Evolutionary conservation across 23 red algal genomes (phyloP), one percentile per base, ranked within the genome.

Genomic region (Pyropia yezoensis): DNA sequence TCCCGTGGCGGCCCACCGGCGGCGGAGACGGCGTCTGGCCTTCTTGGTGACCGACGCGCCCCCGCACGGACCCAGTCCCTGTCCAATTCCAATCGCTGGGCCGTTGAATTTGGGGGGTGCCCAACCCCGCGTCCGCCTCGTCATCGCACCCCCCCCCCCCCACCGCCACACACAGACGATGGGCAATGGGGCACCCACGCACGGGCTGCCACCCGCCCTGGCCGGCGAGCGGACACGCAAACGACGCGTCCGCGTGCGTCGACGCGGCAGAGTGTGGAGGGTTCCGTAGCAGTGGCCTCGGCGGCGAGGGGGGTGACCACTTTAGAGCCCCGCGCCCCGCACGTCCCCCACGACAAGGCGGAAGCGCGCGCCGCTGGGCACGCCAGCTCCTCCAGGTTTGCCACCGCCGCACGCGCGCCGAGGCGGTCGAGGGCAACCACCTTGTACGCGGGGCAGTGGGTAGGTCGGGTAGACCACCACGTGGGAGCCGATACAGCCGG

Each of bases 401-500:
- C 72, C 63, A 75, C 33, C 7, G 93, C 79, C 8, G 85, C 79
- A 66, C 93, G 90, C 54, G 90, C 90, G 56, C 90, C 93, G 14
- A 90, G 74, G 47, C 86, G 90, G 79, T 97, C 93, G 17, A 90
- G 59, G 7, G 88, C 87, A 23, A 89, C 75, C 26, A 97, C 66
- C 6, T 59, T 56, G 33, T 85, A 86, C 20, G 85, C 50, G 1
- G 93, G 93, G 62, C 90, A 90, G 7, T 79, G 63, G 17, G 57
- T 39, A n/a, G 33, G 90, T 50, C 13, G 90, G 74, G 34, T 78
- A 67, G 18, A 70, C 79, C 20, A 88, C 87, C 0, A 90, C 85
- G 69, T 97, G 93, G 11, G 93, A 97, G 27, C 83, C 93, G 52
- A 97, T 97, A 30, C 90, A 97, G 50, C 93, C 93, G 2, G 93